Base-by-base conservation (phyloP, 192 early-diverging fungal species). In the Diversispora epigaea region DNA sequence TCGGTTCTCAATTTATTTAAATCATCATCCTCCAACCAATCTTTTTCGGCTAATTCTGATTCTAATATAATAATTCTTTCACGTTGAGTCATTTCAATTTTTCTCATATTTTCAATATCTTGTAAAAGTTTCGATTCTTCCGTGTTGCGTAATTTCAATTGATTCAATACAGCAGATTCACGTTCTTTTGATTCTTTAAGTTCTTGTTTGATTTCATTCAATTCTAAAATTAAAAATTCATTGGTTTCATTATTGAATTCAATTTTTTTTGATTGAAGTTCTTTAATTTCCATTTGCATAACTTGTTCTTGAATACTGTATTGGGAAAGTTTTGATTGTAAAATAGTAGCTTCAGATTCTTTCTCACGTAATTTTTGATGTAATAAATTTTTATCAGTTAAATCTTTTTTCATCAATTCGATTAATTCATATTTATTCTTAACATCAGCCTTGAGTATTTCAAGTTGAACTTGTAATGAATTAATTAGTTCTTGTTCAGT, bases 361-460 rank as follows among this genome's bases (percentile, higher is more conserved):
- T 69, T 69, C 10, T 69, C 67, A 4, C 22, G 25, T 17, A 69
- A n/a, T 69, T 69, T 52, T 54, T 69, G 67, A 25, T 69, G 67
- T 69, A 69, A 49, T 39, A 39, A 7, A 14, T n/a, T 21, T 39
- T 69, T 69, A 52, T 69, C 67, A 32, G 25, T 14, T 22, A 49
- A 52, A 39, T 69, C 67, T 69, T 39, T 46, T 54, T 69, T 69
- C 32, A 69, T 50, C 8, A 12, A 50, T 69, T 69, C 67, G 11
- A 69, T 69, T 22, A 69, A 32, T 47, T 69, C 67, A 69, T 69
- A 69, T 39, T 69, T 69, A 12, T 39, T 17, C 39, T 69, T 69
- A 69, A 69, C 50, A 39, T 69, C 67, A 8, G 9, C 21, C 15
- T 52, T 68, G 6, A 68, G 25, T 46, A 17, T 68, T 5, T 68